These are phyloP conservation scores for Trichoderma asperelloides DNA, from an alignment of 495 filamentous ascomycete species.

Conservation along the genomic window DNA sequence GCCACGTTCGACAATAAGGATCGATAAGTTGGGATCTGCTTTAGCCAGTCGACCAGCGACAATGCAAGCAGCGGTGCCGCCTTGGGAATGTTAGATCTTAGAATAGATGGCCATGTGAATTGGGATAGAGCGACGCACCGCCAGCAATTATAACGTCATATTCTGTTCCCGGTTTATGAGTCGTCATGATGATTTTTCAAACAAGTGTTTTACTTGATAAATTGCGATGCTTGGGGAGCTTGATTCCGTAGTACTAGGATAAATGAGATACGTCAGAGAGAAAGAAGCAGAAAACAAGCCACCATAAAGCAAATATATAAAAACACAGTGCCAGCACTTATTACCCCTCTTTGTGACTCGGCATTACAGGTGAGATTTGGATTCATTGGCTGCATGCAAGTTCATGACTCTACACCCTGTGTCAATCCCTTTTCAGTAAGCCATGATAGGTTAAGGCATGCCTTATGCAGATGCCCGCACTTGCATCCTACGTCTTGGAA, in stretches of 20 bases:
- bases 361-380: background rate
- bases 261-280: too few species aligned
- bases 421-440: background rate
- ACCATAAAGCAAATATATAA: background rate
- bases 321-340: background rate
- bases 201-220: background rate
- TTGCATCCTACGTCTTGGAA: background rate
- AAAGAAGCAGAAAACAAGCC: too few species aligned
- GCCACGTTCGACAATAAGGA: conserved; percentile 34
- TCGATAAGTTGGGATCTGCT: conserved; percentile 30
- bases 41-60: conserved; percentile 32
- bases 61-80: conserved; percentile 36
- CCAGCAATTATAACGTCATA: conserved; percentile 7
- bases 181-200: background rate
- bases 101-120: background rate
- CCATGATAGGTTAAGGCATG: background rate
- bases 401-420: background rate
- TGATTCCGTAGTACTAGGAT: background rate
- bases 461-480: too few species aligned
- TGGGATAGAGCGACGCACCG: background rate
- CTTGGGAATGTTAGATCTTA: conserved; percentile 11
- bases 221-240: background rate
- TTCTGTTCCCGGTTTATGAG: background rate
- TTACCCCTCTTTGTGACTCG: background rate
- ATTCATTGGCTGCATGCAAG: background rate